Percentiles rank a stretch among this genome's conserved stretches.
phyloP scores from a whole-genome alignment of 2,329 filamentous ascomycete genomes.

The Blastomyces percursus region DNA sequence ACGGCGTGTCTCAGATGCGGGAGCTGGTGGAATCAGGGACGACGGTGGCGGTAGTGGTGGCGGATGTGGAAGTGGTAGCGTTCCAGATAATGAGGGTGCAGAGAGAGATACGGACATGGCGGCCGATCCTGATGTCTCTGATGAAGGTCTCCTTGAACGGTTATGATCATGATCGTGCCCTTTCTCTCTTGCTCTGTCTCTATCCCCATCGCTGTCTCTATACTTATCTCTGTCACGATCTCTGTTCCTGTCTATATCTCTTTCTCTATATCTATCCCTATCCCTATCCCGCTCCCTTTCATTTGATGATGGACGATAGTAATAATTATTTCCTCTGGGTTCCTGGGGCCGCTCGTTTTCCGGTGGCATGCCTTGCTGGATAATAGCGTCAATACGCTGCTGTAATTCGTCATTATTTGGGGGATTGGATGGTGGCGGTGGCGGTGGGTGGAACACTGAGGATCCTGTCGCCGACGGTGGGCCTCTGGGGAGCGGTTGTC shows the following conservation, averaged over 20 bases:
- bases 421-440: constrained; percentile 3
- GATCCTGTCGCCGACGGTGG: background rate
- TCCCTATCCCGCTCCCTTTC: constrained; percentile 3
- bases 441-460: constrained; percentile 6
- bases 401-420: constrained; percentile 5
- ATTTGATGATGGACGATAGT: background rate
- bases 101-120: constrained; percentile 4
- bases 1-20: background rate
- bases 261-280: background rate
- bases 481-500: background rate
- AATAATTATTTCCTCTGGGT: background rate
- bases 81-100: background rate
- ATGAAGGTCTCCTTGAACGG: constrained; percentile 1
- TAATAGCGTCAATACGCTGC: constrained; percentile 8
- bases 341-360: background rate
- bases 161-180: constrained; percentile 12
- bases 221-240: constrained; percentile 9
- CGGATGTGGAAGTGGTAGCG: background rate
- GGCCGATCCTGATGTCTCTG: constrained; percentile 6
- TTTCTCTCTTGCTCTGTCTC: constrained; percentile 1
- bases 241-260: background rate
- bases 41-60: background rate
- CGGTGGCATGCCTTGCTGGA: constrained; percentile 4
- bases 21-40: background rate
- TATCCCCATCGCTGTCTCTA: constrained; percentile 11